Percentiles rank a stretch among this genome's conserved stretches.
Conservation (phyloP, 2,329 filamentous ascomycete genomes). For the Ophiostoma ips region DNA sequence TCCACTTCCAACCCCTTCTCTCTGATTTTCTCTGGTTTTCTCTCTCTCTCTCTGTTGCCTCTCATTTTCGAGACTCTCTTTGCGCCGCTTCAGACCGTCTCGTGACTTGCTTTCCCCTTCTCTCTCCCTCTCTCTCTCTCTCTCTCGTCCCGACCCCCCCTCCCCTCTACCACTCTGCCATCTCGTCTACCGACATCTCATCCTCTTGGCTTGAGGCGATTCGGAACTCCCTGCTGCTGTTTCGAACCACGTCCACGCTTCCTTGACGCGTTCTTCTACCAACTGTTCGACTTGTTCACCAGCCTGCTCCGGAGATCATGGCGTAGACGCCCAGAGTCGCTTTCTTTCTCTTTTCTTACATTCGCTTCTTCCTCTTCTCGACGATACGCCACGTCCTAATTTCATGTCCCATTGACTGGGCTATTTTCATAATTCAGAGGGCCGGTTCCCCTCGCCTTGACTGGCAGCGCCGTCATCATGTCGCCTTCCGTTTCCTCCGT, state of each 20-base stretch:
- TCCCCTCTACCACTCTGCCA: slow-evolving; percentile 1
- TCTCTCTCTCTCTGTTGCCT: background rate
- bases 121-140: background rate
- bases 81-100: background rate
- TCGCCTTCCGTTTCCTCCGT: slow-evolving; percentile 28
- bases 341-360: background rate
- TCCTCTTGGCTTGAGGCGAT: background rate
- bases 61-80: background rate
- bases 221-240: slow-evolving; percentile 11
- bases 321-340: background rate
- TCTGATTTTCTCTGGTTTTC: background rate
- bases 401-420: slow-evolving; percentile 34
- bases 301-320: background rate
- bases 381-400: slow-evolving; percentile 2
- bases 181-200: slow-evolving; percentile 1
- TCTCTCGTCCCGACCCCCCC: too few species aligned
- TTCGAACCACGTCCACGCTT: slow-evolving; percentile 13
- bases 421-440: slow-evolving; percentile 19
- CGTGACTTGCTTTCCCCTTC: background rate
- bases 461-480: slow-evolving; percentile 26
- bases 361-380: background rate
- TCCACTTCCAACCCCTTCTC: background rate
- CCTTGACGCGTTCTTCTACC: background rate
- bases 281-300: background rate
- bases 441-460: slow-evolving; percentile 16